These are phyloP conservation scores for Onygena corvina DNA, from an alignment of 2,329 filamentous ascomycete species.

Conservation along the genomic window DNA sequence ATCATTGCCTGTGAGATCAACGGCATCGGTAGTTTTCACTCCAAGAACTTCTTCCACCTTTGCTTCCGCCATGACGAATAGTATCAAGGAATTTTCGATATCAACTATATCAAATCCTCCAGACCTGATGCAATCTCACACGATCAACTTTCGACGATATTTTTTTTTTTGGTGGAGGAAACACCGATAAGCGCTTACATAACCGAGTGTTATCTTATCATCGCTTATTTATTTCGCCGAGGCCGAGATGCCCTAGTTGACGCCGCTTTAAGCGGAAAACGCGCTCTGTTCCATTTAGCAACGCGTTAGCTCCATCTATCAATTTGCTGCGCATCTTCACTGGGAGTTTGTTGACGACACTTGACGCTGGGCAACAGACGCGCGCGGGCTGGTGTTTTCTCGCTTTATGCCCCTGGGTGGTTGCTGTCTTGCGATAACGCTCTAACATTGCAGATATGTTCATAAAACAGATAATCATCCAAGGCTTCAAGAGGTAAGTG, in stretches of 20 bases:
- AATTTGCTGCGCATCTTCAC: background rate
- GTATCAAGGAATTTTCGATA: background rate
- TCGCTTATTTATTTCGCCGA: background rate
- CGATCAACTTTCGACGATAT: background rate
- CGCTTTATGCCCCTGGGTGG: background rate
- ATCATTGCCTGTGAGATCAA: background rate
- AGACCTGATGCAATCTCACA: too few species aligned
- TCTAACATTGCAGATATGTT: slow-evolving; percentile 53
- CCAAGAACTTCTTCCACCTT: background rate
- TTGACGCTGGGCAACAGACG: background rate
- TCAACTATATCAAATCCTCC: too few species aligned
- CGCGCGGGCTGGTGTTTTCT: too few species aligned
- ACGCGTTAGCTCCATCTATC: too few species aligned
- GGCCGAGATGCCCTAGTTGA: background rate
- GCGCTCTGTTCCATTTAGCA: too few species aligned
- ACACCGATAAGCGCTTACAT: background rate
- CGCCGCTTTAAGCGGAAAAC: background rate
- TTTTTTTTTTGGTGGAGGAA: background rate
- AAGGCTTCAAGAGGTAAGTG: slow-evolving; percentile 92
- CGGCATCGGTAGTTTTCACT: background rate
- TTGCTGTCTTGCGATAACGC: background rate
- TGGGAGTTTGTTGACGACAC: background rate
- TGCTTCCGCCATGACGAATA: background rate
- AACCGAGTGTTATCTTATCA: background rate
- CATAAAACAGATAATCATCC: slow-evolving; percentile 99